phyloP scores from a whole-genome alignment of 2,329 filamentous ascomycete genomes.

The Cladosporium sp. region DNA sequence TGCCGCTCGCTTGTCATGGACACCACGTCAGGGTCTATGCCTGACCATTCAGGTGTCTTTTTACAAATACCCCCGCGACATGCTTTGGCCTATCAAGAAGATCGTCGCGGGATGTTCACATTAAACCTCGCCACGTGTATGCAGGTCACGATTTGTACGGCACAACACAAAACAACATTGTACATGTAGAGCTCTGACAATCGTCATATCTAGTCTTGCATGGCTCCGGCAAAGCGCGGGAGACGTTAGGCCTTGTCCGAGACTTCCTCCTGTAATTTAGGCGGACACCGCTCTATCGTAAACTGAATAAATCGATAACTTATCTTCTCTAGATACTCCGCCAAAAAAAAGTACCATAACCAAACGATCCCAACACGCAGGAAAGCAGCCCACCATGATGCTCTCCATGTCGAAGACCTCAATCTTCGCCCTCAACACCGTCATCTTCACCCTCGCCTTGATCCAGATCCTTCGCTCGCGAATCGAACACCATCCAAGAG shows the following conservation, averaged over 20 bases:
- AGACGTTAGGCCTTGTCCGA: neutral
- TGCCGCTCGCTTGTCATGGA: constrained; percentile 3
- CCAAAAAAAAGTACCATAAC: too few species aligned
- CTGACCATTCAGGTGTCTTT: neutral
- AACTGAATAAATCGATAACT: neutral
- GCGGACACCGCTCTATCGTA: neutral
- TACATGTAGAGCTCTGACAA: neutral
- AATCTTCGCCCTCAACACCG: constrained; percentile 6
- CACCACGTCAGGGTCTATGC: neutral
- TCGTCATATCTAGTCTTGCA: neutral
- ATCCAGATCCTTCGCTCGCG: neutral
- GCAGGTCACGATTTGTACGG: neutral
- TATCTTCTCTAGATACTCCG: neutral
- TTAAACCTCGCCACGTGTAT: neutral
- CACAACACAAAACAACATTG: neutral
- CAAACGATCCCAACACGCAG: neutral
- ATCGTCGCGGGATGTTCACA: neutral
- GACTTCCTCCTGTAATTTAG: neutral
- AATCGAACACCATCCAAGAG: neutral
- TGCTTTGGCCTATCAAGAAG: neutral
- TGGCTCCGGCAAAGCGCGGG: neutral
- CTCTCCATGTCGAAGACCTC: neutral
- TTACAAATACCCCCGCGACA: neutral
- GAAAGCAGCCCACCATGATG: neutral
- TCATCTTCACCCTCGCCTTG: neutral